A percentile compares a stretch with the other conserved stretches of the same genome.
Conservation (phyloP, 805 yeast genomes). For the Candida caryicola region DNA sequence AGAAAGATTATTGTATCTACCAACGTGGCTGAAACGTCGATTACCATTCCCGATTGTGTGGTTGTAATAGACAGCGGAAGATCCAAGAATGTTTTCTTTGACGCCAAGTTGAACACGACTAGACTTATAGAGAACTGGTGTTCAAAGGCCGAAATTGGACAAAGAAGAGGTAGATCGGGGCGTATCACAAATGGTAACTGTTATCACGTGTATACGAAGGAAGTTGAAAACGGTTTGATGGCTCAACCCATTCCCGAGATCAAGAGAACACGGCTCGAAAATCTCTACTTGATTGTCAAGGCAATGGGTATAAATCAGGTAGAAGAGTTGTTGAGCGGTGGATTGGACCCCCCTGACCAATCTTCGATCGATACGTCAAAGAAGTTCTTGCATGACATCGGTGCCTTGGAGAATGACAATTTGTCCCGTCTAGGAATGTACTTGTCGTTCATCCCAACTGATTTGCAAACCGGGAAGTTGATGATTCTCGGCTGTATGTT, state of each 20-base stretch:
- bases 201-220: constrained; percentile 71
- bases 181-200: constrained; percentile 84
- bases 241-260: constrained; percentile 87
- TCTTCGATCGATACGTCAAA: constrained; percentile 51
- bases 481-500: constrained; percentile 77
- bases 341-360: constrained; percentile 76
- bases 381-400: constrained; percentile 59
- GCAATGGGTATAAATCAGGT: constrained; percentile 84
- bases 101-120: constrained; percentile 63
- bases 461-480: constrained; percentile 79
- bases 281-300: constrained; percentile 77
- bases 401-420: constrained; percentile 53
- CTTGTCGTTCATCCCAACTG: constrained; percentile 80
- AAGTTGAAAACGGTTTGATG: constrained; percentile 55
- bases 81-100: constrained; percentile 74
- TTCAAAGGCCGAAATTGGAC: constrained; percentile 84
- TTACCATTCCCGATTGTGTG: constrained; percentile 92
- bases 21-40: constrained; percentile 95
- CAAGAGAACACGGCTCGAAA: constrained; percentile 77
- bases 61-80: constrained; percentile 88
- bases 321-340: constrained; percentile 61
- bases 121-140: constrained; percentile 79
- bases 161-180: constrained; percentile 97
- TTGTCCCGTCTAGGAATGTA: constrained; percentile 79
- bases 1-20: constrained; percentile 88